Conservation (phyloP, 805 yeast genomes). For the Ogataea ramenticola region DNA sequence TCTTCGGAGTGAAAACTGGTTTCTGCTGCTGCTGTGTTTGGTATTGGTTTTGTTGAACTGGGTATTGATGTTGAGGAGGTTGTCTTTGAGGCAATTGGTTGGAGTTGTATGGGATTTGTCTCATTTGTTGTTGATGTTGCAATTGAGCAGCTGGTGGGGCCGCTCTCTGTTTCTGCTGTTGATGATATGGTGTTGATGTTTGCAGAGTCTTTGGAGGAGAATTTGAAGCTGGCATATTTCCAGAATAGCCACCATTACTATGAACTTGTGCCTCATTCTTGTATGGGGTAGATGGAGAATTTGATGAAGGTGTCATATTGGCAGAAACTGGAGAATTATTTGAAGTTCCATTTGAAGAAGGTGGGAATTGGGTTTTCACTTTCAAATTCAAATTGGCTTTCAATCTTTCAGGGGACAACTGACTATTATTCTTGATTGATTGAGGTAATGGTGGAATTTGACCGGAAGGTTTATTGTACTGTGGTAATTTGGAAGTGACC, state of each 20-base stretch:
- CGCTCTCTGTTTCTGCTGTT: slow-evolving; percentile 6
- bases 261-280: neutral
- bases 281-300: slow-evolving; percentile 3
- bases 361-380: slow-evolving; percentile 1
- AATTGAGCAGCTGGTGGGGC: neutral
- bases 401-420: neutral
- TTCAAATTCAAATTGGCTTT: neutral
- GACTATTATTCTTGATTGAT: neutral
- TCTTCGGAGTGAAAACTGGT: slow-evolving; percentile 3
- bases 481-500: slow-evolving; percentile 1
- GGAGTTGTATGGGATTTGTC: too few relatives aligned
- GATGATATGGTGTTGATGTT: slow-evolving; percentile 3
- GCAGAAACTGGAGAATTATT: slow-evolving; percentile 13
- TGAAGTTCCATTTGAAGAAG: neutral
- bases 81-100: neutral
- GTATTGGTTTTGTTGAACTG: slow-evolving; percentile 14
- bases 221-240: neutral
- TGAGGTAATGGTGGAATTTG: slow-evolving; percentile 14
- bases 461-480: slow-evolving; percentile 11
- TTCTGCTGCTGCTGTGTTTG: slow-evolving; percentile 16
- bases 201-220: neutral
- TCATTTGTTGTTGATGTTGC: slow-evolving; percentile 1
- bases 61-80: neutral
- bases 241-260: neutral
- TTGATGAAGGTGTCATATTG: slow-evolving; percentile 4